phyloP scores from a whole-genome alignment of 225 moss, liverwort and hornwort species.

The Thuidium tamariscinum region DNA sequence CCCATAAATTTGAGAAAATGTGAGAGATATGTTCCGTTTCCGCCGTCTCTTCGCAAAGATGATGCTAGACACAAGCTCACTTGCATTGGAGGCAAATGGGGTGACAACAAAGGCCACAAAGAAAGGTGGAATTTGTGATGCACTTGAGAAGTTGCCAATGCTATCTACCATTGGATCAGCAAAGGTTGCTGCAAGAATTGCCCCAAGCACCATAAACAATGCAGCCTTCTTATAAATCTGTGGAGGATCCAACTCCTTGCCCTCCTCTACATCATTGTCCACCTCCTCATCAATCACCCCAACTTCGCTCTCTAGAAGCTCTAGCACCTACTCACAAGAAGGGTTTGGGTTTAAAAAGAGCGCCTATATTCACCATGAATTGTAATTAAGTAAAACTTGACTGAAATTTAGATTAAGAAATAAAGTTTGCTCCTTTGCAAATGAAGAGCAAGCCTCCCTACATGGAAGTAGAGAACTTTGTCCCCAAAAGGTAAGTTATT shows the following conservation, averaged over 20 bases:
- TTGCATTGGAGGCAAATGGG: conserved; percentile 91
- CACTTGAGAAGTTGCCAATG: conserved; percentile 75
- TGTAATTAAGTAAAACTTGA: not conserved
- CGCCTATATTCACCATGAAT: no score
- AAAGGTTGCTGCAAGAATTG: conserved; percentile 63
- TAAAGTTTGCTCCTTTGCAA: not conserved
- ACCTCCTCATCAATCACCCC: conserved; percentile 16
- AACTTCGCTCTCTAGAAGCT: conserved; percentile 68
- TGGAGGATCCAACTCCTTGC: not conserved
- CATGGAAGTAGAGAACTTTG: not conserved
- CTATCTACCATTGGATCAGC: conserved; percentile 87
- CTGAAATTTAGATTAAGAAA: not conserved
- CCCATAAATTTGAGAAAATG: conserved; percentile 88
- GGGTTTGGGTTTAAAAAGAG: no score
- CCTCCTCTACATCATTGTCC: conserved; percentile 1
- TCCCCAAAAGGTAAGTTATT: not conserved
- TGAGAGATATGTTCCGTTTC: conserved; percentile 86
- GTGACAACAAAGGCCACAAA: conserved; percentile 93
- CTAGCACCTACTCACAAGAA: conserved; percentile 44
- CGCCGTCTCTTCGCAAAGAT: conserved; percentile 59
- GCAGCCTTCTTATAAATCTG: conserved; percentile 53
- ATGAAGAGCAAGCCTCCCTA: not conserved
- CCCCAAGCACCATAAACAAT: conserved; percentile 38
- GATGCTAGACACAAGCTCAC: conserved; percentile 90
- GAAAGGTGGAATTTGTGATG: conserved; percentile 80